Base-by-base conservation (phyloP, 2,329 filamentous ascomycete species). In the Cytospora chrysosperma region DNA sequence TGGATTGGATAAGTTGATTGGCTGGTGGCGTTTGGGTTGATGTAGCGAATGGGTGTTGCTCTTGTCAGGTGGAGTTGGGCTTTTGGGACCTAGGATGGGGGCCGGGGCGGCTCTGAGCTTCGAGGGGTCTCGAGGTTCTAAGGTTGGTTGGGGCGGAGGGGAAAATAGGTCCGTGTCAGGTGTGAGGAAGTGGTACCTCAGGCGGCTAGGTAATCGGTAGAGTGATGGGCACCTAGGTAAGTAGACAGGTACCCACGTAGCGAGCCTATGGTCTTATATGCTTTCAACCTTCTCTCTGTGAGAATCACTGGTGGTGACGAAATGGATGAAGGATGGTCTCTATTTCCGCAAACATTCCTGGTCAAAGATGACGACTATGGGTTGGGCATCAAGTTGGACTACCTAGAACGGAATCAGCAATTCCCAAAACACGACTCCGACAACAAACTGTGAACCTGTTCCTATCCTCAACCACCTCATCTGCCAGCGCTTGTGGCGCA, bases 61-160 rank as follows among this genome's bases (percentile, higher is more conserved):
- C 43, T 47, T 47, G n/a, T 53, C 53, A 61, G 65, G 63, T 67
- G 65, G 65, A 67, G 65, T 65, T 67, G 62, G 61, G 61, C 55
- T 63, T 52, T 64, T 28, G 21, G 43, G 32, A 55, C 17, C n/a
- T 55, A 30, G 24, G 32, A 55, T 15, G 32, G 52, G 55, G 43
- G n/a, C 43, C 21, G 43, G 40, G n/a, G 40, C 40, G n/a, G 40
- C 19, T 37, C 6, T 37, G 34, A 19, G 37, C 15, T n/a, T 17
- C 37, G 12, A 34, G 6, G 32, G 21, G 43, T 21, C 21, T 19
- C 37, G n/a, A 19, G 17, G 37, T 40, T 40, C 37, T 8, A 40
- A 47, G 43, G n/a, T 21, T 47, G 43, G 43, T 21, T 47, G 43
- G 19, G 43, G 24, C 43, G 43, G 43, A 47, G 43, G 43, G n/a